Base-by-base conservation (phyloP, 805 yeast species). In the Allodekkera sacchari region DNA sequence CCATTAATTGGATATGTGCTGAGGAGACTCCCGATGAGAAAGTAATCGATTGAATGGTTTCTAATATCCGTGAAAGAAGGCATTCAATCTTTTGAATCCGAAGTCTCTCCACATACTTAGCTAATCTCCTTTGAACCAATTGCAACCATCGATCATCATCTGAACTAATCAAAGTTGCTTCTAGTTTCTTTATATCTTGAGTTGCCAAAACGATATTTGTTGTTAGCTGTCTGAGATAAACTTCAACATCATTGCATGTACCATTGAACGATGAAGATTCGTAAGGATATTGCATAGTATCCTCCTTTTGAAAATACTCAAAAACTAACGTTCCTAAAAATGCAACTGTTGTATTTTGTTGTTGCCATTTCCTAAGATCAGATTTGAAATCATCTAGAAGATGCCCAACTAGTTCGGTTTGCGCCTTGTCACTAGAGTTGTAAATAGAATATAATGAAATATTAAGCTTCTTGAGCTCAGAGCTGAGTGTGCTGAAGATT, bases 161-260 rank as follows among this genome's bases (percentile, higher is more conserved):
- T 14, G 60, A 70, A 1, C 53, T 40, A 3, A 72, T 43, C 2
- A 43, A 31, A 3, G 35, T 30, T 3, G 41, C 52, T 4, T 45
- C 53, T 18, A 48, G 41, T 21, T 61, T 71, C 29, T 59, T 57
- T 7, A 69, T 54, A 38, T 71, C 70, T 54, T 88, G 96, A 42
- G 82, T 68, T 1, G 79, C 67, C 19, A 88, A 62, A 33, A 87
- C 55, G 13, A 84, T 66, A 3, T 79, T 66, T 12, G 71, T 71
- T 4, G 77, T 63, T 3, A 82, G 45, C 14, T 66, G 59, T 33
- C 78, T 62, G 36, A 78, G 61, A 2, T 58, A 43, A 3, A 34
- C 29, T 40, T 81, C 85, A 27, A 73, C 59, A 21, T 61, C 62
- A 4, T 39, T 43, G 15, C 50, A 37, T 17, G 29, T 31, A 27